Conservation (phyloP, 192 early-diverging fungal species). For the Coemansia sp. region DNA sequence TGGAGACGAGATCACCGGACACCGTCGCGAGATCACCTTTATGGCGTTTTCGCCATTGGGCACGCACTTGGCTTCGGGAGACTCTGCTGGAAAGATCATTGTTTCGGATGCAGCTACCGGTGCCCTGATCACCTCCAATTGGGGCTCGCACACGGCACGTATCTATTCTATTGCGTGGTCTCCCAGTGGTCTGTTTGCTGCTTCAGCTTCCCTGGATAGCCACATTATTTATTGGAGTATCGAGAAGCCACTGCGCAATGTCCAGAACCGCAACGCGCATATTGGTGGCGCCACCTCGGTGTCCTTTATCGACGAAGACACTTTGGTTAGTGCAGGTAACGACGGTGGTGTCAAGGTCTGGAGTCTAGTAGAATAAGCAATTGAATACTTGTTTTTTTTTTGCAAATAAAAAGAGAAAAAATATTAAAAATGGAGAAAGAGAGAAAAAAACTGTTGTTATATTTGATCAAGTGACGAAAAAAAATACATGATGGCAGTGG, state of each 20-base stretch:
- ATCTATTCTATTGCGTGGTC: slow-evolving; percentile 81
- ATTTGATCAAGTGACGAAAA: slow-evolving; percentile 7
- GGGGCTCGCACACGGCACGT: slow-evolving; percentile 89
- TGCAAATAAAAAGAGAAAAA: too few relatives aligned
- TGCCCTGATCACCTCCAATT: slow-evolving; percentile 57
- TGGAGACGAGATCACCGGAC: slow-evolving; percentile 24
- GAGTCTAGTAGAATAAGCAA: slow-evolving; percentile 18
- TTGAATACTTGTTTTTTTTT: neutral
- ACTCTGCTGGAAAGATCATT: slow-evolving; percentile 74
- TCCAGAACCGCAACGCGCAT: slow-evolving; percentile 79
- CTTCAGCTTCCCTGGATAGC: slow-evolving; percentile 81
- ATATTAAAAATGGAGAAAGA: neutral
- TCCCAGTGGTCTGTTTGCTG: slow-evolving; percentile 66
- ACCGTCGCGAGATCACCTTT: slow-evolving; percentile 70
- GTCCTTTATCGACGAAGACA: slow-evolving; percentile 62
- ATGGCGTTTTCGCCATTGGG: slow-evolving; percentile 76
- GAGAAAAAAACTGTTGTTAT: neutral
- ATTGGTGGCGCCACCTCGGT: slow-evolving; percentile 72
- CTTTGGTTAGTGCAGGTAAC: slow-evolving; percentile 70
- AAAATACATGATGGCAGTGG: slow-evolving; percentile 51
- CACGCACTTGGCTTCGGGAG: slow-evolving; percentile 72
- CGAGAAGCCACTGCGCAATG: slow-evolving; percentile 71
- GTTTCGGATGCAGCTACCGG: slow-evolving; percentile 62
- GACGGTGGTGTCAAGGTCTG: slow-evolving; percentile 82
- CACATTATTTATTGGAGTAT: slow-evolving; percentile 88